Conservation (phyloP, 768 basidiomycete species). For the Mycena albidolilacea region DNA sequence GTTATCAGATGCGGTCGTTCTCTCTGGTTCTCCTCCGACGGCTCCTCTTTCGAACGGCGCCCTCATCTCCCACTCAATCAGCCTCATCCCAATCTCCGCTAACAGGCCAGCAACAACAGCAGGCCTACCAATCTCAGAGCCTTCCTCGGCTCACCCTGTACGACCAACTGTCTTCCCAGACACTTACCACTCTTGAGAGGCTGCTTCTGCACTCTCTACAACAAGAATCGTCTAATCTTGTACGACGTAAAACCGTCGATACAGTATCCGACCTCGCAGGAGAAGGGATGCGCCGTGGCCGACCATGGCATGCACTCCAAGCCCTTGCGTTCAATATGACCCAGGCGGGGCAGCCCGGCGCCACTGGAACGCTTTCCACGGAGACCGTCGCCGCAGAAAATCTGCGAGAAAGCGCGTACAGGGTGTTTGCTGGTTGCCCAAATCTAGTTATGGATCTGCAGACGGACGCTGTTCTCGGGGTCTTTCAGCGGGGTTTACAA, state of each 20-base stretch:
- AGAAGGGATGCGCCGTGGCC: constrained; percentile 79
- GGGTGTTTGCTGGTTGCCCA: constrained; percentile 81
- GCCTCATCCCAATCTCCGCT: constrained; percentile 34
- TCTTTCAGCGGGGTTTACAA: constrained; percentile 78
- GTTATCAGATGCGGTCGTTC: constrained; percentile 85
- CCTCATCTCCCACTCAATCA: constrained; percentile 42
- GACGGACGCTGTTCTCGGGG: constrained; percentile 75
- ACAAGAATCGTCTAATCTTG: constrained; percentile 70
- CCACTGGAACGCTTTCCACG: constrained; percentile 13
- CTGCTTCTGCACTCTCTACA: constrained; percentile 79
- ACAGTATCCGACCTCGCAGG: constrained; percentile 84
- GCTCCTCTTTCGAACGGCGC: constrained; percentile 78
- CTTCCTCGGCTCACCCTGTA: constrained; percentile 72
- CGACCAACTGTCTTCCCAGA: constrained; percentile 80
- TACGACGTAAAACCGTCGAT: constrained; percentile 81
- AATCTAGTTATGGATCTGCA: constrained; percentile 85
- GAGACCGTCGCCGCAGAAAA: constrained; percentile 40
- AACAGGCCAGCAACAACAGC: constrained; percentile 35
- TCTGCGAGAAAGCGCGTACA: constrained; percentile 74
- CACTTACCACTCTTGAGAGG: constrained; percentile 78
- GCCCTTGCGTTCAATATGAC: constrained; percentile 80
- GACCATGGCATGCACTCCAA: constrained; percentile 88
- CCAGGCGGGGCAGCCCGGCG: constrained; percentile 45
- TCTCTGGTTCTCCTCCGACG: constrained; percentile 86
- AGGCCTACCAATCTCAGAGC: constrained; percentile 32